A percentile compares a stretch with the other conserved stretches of the same genome.
These are phyloP conservation scores for Sporisorium iseilematis-ciliati DNA, from an alignment of 1,284 basidiomycete species.

Conservation along the genomic window DNA sequence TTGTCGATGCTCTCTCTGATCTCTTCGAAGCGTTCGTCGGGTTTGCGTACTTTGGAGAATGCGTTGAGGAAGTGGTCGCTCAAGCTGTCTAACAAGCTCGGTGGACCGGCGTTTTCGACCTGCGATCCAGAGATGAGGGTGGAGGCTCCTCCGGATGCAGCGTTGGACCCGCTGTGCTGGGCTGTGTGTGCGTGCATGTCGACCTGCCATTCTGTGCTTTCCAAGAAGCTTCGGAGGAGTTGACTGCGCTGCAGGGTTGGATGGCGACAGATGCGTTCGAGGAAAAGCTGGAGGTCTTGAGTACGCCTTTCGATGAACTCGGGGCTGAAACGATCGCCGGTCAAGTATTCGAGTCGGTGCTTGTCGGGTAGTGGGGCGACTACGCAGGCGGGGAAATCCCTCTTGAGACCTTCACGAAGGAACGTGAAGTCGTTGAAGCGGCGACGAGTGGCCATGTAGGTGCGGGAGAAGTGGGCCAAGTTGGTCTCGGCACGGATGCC, in stretches of 20 bases:
- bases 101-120: conserved; percentile 41
- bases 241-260: conserved; percentile 93
- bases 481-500: conserved; percentile 90
- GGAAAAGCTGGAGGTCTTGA: conserved; percentile 89
- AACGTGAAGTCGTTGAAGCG: conserved; percentile 98
- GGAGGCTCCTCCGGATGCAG: conserved; percentile 14
- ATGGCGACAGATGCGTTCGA: conserved; percentile 89
- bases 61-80: conserved; percentile 96
- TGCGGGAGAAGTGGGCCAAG: conserved; percentile 77
- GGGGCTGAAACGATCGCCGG: conserved; percentile 93
- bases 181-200: conserved; percentile 68
- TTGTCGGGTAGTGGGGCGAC: conserved; percentile 96
- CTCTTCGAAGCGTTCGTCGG: conserved; percentile 90
- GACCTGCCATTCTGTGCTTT: conserved; percentile 90
- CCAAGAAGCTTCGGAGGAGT: conserved; percentile 89
- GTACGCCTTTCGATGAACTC: conserved; percentile 95
- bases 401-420: conserved; percentile 85
- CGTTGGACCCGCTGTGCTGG: conserved; percentile 24
- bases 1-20: conserved; percentile 93
- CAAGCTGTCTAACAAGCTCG: conserved; percentile 78
- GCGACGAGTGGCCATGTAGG: conserved; percentile 80
- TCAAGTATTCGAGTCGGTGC: conserved; percentile 90
- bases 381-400: conserved; percentile 95
- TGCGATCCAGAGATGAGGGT: conserved; percentile 28
- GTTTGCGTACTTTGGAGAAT: conserved; percentile 93